Evolutionary conservation across 2,329 filamentous ascomycete genomes (phyloP).

Genomic region (Cordyceps cicadae): DNA sequence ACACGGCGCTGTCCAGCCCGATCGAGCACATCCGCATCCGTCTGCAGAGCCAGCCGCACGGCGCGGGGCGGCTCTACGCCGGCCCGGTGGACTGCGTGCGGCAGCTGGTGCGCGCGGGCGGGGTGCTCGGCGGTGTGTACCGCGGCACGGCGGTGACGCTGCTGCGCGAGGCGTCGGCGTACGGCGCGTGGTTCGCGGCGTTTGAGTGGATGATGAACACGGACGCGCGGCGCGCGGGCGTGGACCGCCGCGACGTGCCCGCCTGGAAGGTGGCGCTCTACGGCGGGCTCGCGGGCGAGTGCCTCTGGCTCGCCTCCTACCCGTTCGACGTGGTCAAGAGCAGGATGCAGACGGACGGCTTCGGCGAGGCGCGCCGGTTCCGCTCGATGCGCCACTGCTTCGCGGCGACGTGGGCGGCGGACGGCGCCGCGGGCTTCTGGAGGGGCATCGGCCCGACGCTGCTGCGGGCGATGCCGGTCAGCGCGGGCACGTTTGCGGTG

Average conservation of each 20-base stretch:
- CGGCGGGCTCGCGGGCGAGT: slow-evolving; percentile 88
- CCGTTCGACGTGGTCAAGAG: slow-evolving; percentile 97
- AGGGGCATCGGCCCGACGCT: slow-evolving; percentile 86
- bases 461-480: slow-evolving; percentile 92
- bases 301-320: slow-evolving; percentile 86
- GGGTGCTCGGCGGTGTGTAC: slow-evolving; percentile 67
- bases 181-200: slow-evolving; percentile 88
- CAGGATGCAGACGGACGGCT: slow-evolving; percentile 98
- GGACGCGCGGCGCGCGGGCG: slow-evolving; percentile 69
- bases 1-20: slow-evolving; percentile 78
- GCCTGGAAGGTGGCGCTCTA: slow-evolving; percentile 84
- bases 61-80: slow-evolving; percentile 64
- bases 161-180: slow-evolving; percentile 83
- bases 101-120: slow-evolving; percentile 55
- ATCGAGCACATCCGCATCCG: slow-evolving; percentile 97
- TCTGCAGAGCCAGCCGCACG: slow-evolving; percentile 92
- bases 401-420: slow-evolving; percentile 65
- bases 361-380: slow-evolving; percentile 64
- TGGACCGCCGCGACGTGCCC: slow-evolving; percentile 69
- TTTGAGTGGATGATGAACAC: slow-evolving; percentile 96
- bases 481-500: slow-evolving; percentile 93
- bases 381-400: slow-evolving; percentile 85
- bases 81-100: slow-evolving; percentile 87
- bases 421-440: slow-evolving; percentile 84
- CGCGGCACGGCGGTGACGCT: slow-evolving; percentile 81